Evolutionary conservation across 345 rosid species (phyloP).

Genomic region (Hibiscus mutabilis): DNA sequence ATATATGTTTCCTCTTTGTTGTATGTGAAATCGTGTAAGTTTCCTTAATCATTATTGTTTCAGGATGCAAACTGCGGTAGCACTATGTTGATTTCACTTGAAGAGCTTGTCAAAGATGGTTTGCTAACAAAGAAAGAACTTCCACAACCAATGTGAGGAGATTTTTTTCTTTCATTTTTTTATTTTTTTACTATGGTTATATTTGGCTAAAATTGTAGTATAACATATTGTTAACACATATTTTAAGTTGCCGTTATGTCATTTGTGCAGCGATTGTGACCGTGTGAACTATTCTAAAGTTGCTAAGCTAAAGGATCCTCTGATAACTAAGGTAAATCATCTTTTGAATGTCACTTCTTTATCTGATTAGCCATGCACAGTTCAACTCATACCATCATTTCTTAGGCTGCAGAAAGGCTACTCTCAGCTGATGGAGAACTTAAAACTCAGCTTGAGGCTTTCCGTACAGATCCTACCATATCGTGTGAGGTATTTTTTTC

Average conservation of each 20-base stretch:
- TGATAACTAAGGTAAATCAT: slow-evolving; percentile 60
- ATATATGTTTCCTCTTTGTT: not conserved
- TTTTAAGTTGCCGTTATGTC: not conserved
- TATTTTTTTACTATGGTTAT: not conserved
- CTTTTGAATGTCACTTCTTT: not conserved
- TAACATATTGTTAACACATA: not conserved
- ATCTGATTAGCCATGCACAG: not conserved
- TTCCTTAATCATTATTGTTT: not conserved
- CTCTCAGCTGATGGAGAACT: slow-evolving; percentile 51
- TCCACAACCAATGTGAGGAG: slow-evolving; percentile 58
- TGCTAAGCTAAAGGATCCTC: slow-evolving; percentile 56
- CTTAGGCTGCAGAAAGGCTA: slow-evolving; percentile 89
- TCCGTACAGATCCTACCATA: slow-evolving; percentile 48
- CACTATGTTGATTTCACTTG: slow-evolving; percentile 81
- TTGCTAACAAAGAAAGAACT: slow-evolving; percentile 62
- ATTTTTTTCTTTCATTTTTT: not conserved
- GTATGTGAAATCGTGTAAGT: not conserved
- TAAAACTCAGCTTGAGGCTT: slow-evolving; percentile 51
- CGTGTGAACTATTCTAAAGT: slow-evolving; percentile 53
- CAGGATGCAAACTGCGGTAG: slow-evolving; percentile 98
- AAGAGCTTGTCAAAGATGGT: slow-evolving; percentile 84
- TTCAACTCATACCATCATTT: slow-evolving; percentile 11
- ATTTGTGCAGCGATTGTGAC: slow-evolving; percentile 45
- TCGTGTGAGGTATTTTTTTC: slow-evolving; percentile 45
- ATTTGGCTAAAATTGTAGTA: not conserved